Conservation (phyloP, 495 filamentous ascomycete species). For the Sporormia fimetaria region DNA sequence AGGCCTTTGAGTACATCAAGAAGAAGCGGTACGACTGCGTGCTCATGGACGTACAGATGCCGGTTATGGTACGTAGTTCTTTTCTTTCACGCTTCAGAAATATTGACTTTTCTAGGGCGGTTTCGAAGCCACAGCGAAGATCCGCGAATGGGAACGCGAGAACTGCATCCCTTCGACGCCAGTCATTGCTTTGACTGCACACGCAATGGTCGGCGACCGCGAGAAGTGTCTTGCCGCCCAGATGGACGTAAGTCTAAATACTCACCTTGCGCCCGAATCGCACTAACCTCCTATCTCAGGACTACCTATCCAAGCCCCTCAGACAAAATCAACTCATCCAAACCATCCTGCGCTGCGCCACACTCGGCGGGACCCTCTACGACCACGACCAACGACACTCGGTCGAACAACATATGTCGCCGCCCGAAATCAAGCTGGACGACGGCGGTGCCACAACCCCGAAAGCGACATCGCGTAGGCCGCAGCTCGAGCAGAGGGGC, state of each 20-base stretch:
- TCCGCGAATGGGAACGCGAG: constrained; percentile 83
- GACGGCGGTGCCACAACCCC: constrained; percentile 10
- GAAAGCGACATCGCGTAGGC: constrained; percentile 11
- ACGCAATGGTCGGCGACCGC: constrained; percentile 97
- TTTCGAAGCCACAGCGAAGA: constrained; percentile 95
- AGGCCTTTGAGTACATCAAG: constrained; percentile 82
- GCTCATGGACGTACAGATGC: constrained; percentile 99
- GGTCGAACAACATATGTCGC: constrained; percentile 10
- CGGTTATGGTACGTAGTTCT: constrained; percentile 63
- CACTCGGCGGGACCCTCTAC: constrained; percentile 67
- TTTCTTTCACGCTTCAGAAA: not conserved
- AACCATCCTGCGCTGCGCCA: constrained; percentile 78
- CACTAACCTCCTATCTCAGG: constrained; percentile 29
- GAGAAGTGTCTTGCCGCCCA: constrained; percentile 97
- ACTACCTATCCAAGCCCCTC: constrained; percentile 95
- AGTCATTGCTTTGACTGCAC: constrained; percentile 93
- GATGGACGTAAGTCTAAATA: constrained; percentile 54
- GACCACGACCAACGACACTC: constrained; percentile 38
- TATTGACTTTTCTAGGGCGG: constrained; percentile 50
- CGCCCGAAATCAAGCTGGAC: constrained; percentile 14
- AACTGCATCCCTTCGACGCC: constrained; percentile 69
- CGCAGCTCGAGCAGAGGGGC: constrained; percentile 20
- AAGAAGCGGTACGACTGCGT: constrained; percentile 90
- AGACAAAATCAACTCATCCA: constrained; percentile 98
- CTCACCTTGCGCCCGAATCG: not conserved